phyloP scores from a whole-genome alignment of 257 asterid species.

The Fraxinus americana region DNA sequence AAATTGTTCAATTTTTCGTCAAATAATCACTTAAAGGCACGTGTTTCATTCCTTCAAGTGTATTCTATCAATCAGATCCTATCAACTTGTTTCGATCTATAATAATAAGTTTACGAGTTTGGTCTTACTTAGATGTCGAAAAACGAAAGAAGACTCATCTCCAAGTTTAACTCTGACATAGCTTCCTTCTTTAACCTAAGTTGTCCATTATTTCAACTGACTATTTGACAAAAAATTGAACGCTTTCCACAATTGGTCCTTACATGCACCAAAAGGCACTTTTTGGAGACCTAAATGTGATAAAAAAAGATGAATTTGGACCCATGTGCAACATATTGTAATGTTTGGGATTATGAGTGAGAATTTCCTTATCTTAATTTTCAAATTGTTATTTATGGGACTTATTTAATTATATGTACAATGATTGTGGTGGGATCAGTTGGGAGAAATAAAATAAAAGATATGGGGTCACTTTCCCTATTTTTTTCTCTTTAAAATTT shows the following conservation, averaged over 20 bases:
- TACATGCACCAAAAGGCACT: background rate
- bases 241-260: background rate
- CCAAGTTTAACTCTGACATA: too few relatives aligned
- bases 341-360: background rate
- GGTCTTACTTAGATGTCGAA: too few relatives aligned
- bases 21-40: background rate
- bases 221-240: background rate
- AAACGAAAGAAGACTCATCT: too few relatives aligned
- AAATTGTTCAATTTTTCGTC: background rate
- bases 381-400: background rate
- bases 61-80: too few relatives aligned
- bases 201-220: background rate
- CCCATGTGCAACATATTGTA: background rate
- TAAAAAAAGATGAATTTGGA: background rate
- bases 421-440: slow-evolving; percentile 40
- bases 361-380: background rate
- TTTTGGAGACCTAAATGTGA: background rate
- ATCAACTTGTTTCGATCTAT: too few relatives aligned
- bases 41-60: too few relatives aligned
- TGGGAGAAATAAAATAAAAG: slow-evolving; percentile 33
- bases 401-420: slow-evolving; percentile 5
- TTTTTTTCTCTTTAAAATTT: slow-evolving; percentile 21
- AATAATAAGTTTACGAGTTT: too few relatives aligned
- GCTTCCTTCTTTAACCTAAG: too few relatives aligned
- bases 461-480: slow-evolving; percentile 51